Evolutionary conservation across 2,329 filamentous ascomycete genomes (phyloP).

Genomic region (Lecanicillium sp.): DNA sequence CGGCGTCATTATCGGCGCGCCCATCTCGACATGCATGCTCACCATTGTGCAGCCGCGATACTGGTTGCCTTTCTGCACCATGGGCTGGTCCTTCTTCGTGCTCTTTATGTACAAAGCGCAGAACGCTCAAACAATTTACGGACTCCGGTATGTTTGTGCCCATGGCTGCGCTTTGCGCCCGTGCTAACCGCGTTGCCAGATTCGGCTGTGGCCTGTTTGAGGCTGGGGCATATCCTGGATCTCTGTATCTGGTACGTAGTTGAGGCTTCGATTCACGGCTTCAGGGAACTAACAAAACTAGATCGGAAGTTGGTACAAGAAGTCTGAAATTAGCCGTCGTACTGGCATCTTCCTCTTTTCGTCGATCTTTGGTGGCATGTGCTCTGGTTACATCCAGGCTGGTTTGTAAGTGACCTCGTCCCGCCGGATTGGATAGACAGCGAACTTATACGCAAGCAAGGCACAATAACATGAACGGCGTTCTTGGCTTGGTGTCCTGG

Average conservation of each 20-base stretch:
- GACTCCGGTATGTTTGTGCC: constrained; percentile 24
- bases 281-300: not conserved
- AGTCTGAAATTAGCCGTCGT: constrained; percentile 49
- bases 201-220: constrained; percentile 51
- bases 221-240: constrained; percentile 48
- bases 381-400: constrained; percentile 30
- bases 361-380: constrained; percentile 41
- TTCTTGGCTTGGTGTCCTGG: constrained; percentile 28
- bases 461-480: constrained; percentile 28
- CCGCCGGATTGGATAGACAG: not conserved
- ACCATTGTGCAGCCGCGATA: constrained; percentile 36
- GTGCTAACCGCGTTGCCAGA: constrained; percentile 22
- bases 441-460: not conserved
- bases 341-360: constrained; percentile 54
- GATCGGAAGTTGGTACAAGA: constrained; percentile 55
- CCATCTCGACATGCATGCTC: constrained; percentile 38
- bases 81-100: constrained; percentile 34
- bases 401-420: constrained; percentile 21
- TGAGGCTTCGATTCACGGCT: not conserved
- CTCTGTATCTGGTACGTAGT: constrained; percentile 36
- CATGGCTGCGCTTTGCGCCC: no score
- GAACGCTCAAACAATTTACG: constrained; percentile 34
- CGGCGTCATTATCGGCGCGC: constrained; percentile 40
- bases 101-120: constrained; percentile 34
- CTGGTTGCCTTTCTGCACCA: constrained; percentile 34